phyloP scores from a whole-genome alignment of 1,284 basidiomycete species.

The Cryptococcus sp. region DNA sequence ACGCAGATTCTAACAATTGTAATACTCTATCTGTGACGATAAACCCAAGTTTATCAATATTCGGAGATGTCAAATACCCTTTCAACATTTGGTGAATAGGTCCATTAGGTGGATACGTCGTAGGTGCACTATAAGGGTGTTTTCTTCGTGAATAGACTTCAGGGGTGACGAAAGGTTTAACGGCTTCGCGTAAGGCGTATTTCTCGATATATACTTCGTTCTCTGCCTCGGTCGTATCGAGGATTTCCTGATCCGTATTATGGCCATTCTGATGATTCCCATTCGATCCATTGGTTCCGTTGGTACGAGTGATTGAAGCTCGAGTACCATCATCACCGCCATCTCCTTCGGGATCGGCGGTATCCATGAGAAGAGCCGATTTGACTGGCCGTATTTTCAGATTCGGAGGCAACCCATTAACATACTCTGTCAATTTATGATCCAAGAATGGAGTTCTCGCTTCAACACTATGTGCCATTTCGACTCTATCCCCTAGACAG shows the following conservation, averaged over 20 bases:
- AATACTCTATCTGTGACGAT: conserved; percentile 16
- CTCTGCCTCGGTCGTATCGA: no score
- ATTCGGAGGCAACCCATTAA: conserved; percentile 42
- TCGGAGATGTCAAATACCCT: conserved; percentile 18
- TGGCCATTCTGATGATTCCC: neutral
- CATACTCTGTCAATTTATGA: conserved; percentile 45
- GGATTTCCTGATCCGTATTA: no score
- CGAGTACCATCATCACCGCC: neutral
- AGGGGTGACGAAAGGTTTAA: conserved; percentile 37
- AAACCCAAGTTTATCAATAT: conserved; percentile 23
- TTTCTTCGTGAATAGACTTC: conserved; percentile 25
- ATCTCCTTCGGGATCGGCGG: conserved; percentile 22
- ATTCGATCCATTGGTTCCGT: neutral
- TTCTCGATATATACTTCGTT: conserved; percentile 43
- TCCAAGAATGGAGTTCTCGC: conserved; percentile 50
- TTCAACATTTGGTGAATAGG: conserved; percentile 16
- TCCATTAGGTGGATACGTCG: conserved; percentile 14
- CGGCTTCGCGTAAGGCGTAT: conserved; percentile 48
- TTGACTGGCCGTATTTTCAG: conserved; percentile 6
- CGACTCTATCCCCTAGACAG: conserved; percentile 44
- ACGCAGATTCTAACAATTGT: conserved; percentile 15
- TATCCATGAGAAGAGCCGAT: neutral
- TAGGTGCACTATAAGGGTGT: conserved; percentile 27
- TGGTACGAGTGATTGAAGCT: neutral
- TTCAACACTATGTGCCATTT: conserved; percentile 50